Evolutionary conservation across 2,329 filamentous ascomycete genomes (phyloP).

Genomic region (Dactylellina leptospora): DNA sequence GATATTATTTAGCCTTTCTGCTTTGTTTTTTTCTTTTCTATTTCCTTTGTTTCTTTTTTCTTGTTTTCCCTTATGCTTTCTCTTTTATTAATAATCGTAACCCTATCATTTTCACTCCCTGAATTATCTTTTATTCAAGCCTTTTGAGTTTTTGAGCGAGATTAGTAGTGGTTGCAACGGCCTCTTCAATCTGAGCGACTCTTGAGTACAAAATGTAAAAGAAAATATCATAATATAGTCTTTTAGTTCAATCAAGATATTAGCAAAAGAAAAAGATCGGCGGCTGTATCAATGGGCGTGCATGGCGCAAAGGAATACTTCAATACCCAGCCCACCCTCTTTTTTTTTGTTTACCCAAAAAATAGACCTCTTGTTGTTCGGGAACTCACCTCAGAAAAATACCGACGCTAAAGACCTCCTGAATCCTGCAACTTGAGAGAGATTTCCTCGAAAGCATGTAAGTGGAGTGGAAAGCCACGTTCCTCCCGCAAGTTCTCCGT

Average conservation of each 20-base stretch:
- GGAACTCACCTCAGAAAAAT: no score
- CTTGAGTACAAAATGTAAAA: slow-evolving; percentile 1
- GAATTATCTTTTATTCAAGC: slow-evolving; percentile 14
- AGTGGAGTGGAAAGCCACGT: not conserved
- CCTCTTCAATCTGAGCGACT: slow-evolving; percentile 8
- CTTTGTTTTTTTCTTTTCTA: slow-evolving; percentile 17
- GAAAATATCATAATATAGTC: slow-evolving; percentile 1
- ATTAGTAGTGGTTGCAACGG: slow-evolving; percentile 21
- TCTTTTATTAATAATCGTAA: not conserved
- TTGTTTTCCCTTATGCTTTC: not conserved
- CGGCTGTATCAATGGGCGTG: not conserved
- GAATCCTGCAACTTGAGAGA: not conserved
- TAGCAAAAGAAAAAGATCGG: slow-evolving; percentile 21
- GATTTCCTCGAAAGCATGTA: not conserved
- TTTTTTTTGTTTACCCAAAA: no score
- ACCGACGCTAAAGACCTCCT: slow-evolving; percentile 25
- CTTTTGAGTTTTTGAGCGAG: slow-evolving; percentile 20
- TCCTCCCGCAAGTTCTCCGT: not conserved
- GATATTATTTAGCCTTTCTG: not conserved
- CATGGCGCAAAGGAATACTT: no score
- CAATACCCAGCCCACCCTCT: no score
- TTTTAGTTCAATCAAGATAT: not conserved
- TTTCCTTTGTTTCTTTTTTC: not conserved
- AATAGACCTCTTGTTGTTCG: no score
- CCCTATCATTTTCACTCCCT: slow-evolving; percentile 9